Conservation (phyloP, 768 basidiomycete genomes). For the Gloeophyllum trabeum region DNA sequence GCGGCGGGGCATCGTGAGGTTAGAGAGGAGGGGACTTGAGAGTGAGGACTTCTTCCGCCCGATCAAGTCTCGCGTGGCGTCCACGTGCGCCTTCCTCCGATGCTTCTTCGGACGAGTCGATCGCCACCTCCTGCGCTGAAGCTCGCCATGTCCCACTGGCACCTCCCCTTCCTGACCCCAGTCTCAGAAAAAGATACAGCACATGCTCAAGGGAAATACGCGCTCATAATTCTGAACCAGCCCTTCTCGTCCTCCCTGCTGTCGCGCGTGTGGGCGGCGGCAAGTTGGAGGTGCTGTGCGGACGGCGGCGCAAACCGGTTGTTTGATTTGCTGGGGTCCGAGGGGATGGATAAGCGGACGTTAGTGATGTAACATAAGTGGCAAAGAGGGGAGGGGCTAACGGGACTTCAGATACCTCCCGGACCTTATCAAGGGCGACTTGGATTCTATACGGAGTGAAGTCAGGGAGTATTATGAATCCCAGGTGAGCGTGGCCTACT, state of each 20-base stretch:
- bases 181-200: too few species aligned
- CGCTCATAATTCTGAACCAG: conserved; percentile 85
- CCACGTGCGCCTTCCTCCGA: too few species aligned
- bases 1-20: too few species aligned
- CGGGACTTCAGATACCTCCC: conserved; percentile 50
- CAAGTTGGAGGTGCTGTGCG: conserved; percentile 55
- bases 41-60: too few species aligned
- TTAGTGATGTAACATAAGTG: not conserved
- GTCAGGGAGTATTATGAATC: conserved; percentile 58
- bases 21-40: too few species aligned
- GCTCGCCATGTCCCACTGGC: too few species aligned
- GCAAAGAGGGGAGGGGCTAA: not conserved
- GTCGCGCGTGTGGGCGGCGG: conserved; percentile 41
- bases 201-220: too few species aligned
- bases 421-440: conserved; percentile 84
- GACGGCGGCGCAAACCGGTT: conserved; percentile 87
- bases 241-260: conserved; percentile 64
- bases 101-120: too few species aligned
- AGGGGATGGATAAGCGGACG: not conserved
- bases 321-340: conserved; percentile 32
- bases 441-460: conserved; percentile 78
- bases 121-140: too few species aligned
- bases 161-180: too few species aligned
- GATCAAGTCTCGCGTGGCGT: too few species aligned
- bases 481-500: conserved; percentile 27